phyloP scores from a whole-genome alignment of 179 eudicot genomes.

The Drosera spatulata region DNA sequence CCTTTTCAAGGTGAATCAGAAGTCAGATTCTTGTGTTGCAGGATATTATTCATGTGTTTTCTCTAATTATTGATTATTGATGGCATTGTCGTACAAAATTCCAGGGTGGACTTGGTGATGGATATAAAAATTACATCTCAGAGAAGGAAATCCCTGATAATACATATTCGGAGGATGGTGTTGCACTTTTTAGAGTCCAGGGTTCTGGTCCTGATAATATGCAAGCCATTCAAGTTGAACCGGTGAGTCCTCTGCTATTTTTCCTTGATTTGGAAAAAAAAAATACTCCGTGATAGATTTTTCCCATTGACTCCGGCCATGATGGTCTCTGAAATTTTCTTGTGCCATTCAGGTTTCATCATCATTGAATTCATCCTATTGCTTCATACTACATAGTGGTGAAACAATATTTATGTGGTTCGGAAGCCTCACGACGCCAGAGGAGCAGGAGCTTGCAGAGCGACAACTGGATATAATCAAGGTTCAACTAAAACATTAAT shows the following conservation, averaged over 20 bases:
- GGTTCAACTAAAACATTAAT: conserved; percentile 26
- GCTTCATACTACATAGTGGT: conserved; percentile 86
- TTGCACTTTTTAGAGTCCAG: conserved; percentile 87
- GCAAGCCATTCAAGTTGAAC: conserved; percentile 99
- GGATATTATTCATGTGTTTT: background rate
- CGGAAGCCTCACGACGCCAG: conserved; percentile 61
- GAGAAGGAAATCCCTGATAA: conserved; percentile 68
- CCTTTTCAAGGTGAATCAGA: conserved; percentile 59
- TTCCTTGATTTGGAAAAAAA: background rate
- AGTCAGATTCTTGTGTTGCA: conserved; percentile 2
- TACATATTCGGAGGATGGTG: conserved; percentile 73
- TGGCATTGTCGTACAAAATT: conserved; percentile 7
- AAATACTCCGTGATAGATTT: background rate
- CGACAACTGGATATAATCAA: conserved; percentile 84
- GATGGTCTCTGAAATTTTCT: background rate
- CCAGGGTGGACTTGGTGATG: conserved; percentile 95
- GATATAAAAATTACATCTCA: conserved; percentile 64
- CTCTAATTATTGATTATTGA: conserved; percentile 1
- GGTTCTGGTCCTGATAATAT: conserved; percentile 98
- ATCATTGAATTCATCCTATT: conserved; percentile 81
- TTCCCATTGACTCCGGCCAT: background rate
- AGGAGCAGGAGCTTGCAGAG: conserved; percentile 84
- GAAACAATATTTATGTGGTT: conserved; percentile 71
- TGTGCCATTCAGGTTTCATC: conserved; percentile 54
- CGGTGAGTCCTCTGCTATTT: conserved; percentile 29